These are phyloP conservation scores for Teratosphaeriaceae sp. DNA, from an alignment of 2,329 filamentous ascomycete genomes.

Conservation along the genomic window DNA sequence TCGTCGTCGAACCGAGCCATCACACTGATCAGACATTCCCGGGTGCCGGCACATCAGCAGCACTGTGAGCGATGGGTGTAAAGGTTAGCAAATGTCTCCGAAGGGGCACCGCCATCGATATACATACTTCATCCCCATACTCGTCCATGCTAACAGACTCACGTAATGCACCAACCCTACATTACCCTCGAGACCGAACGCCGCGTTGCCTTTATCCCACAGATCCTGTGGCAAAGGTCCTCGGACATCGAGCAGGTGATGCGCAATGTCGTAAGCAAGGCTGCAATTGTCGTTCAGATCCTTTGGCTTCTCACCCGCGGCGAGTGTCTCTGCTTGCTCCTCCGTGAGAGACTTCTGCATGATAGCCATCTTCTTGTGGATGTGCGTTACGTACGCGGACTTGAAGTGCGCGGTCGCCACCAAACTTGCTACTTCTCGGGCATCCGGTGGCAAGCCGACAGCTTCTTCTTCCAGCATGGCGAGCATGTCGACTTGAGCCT, in stretches of 20 bases:
- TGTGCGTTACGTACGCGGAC: constrained; percentile 6
- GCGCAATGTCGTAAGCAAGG: constrained; percentile 3
- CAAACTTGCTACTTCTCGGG: constrained; percentile 4
- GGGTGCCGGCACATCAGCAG: constrained; percentile 3
- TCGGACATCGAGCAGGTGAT: constrained; percentile 2
- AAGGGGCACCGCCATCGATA: too few species aligned
- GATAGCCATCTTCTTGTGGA: constrained; percentile 1
- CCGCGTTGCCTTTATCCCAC: not conserved
- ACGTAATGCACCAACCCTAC: constrained; percentile 1
- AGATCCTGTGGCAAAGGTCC: constrained; percentile 4
- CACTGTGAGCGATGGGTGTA: too few species aligned
- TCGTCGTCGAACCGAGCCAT: too few species aligned
- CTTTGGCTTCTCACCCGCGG: not conserved
- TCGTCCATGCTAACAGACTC: constrained; percentile 3
- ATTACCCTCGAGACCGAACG: constrained; percentile 1
- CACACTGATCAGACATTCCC: too few species aligned
- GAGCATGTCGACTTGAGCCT: constrained; percentile 11
- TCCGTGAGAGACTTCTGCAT: constrained; percentile 1
- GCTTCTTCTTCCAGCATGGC: constrained; percentile 6
- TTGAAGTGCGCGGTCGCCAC: constrained; percentile 6
- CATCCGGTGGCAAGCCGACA: constrained; percentile 5
- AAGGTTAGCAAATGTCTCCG: too few species aligned
- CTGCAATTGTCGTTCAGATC: constrained; percentile 3
- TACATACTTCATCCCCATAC: constrained; percentile 5
- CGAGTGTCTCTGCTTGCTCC: constrained; percentile 4